phyloP scores from a whole-genome alignment of 164 flowering plant species.

The Malania oleifera region DNA sequence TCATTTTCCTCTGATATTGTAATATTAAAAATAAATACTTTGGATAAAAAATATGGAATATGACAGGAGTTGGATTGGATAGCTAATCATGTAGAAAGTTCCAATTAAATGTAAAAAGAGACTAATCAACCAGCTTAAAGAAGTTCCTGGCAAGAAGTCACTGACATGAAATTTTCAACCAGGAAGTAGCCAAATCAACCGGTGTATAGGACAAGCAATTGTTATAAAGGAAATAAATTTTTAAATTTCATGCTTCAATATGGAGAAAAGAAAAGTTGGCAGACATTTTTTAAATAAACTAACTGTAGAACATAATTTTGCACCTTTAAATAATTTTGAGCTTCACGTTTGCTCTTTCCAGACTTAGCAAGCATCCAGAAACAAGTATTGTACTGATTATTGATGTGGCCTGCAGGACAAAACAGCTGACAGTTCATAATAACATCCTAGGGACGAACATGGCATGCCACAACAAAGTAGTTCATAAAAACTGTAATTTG shows the following conservation, averaged over 20 bases:
- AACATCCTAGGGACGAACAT: neutral
- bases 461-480: neutral
- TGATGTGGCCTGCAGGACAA: conserved; percentile 61
- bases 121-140: too few species aligned
- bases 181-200: neutral
- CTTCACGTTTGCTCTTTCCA: conserved; percentile 68
- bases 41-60: too few species aligned
- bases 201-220: too few species aligned
- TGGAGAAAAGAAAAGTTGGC: neutral
- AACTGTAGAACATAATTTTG: neutral
- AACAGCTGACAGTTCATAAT: neutral
- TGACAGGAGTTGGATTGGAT: too few species aligned
- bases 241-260: neutral
- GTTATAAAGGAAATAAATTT: neutral
- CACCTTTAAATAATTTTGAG: conserved; percentile 70
- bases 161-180: neutral
- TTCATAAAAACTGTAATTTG: too few species aligned
- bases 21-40: too few species aligned
- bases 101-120: too few species aligned
- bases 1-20: too few species aligned
- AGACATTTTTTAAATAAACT: too few species aligned
- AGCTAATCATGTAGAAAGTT: too few species aligned
- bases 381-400: conserved; percentile 90
- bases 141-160: too few species aligned
- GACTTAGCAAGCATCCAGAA: conserved; percentile 89